Evolutionary conservation across 768 basidiomycete species (phyloP).

Genomic region (Trametes villosa): DNA sequence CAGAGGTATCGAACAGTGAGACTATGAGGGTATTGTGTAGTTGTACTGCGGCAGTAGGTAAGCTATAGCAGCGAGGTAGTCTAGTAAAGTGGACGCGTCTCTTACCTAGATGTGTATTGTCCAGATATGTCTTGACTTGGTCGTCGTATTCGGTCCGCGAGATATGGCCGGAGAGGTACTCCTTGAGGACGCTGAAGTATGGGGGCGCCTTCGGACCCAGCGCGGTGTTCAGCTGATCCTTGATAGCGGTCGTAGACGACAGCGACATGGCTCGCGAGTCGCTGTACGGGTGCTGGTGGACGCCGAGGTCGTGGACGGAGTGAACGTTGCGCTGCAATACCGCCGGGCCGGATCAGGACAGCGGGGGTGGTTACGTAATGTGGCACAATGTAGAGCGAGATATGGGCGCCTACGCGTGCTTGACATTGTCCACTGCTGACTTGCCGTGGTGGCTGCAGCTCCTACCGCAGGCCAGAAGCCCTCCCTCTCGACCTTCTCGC

Average conservation of each 20-base stretch:
- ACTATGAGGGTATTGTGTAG: conserved; percentile 85
- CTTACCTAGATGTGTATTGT: conserved; percentile 10
- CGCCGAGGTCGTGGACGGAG: not conserved
- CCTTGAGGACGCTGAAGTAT: conserved; percentile 69
- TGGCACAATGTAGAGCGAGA: not conserved
- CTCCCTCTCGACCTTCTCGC: not conserved
- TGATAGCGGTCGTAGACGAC: conserved; percentile 74
- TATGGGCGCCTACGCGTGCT: conserved; percentile 2
- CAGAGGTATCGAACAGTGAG: conserved; percentile 79
- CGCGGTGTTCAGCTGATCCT: conserved; percentile 63
- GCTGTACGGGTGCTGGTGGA: too few relatives aligned
- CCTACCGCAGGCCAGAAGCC: conserved; percentile 15
- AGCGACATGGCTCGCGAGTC: conserved; percentile 63
- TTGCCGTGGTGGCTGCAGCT: conserved; percentile 12
- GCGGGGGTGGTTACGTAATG: not conserved
- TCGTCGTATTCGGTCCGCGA: conserved; percentile 82
- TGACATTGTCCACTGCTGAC: not conserved
- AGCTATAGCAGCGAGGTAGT: not conserved
- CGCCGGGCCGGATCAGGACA: too few relatives aligned
- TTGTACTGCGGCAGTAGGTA: conserved; percentile 54
- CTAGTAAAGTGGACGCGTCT: not conserved
- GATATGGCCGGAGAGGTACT: conserved; percentile 67
- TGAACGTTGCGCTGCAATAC: not conserved
- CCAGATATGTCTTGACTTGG: conserved; percentile 59
- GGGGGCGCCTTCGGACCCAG: conserved; percentile 61